Base-by-base conservation (phyloP, 148 eudicot genomes). In the Camellia lanceoleosa region DNA sequence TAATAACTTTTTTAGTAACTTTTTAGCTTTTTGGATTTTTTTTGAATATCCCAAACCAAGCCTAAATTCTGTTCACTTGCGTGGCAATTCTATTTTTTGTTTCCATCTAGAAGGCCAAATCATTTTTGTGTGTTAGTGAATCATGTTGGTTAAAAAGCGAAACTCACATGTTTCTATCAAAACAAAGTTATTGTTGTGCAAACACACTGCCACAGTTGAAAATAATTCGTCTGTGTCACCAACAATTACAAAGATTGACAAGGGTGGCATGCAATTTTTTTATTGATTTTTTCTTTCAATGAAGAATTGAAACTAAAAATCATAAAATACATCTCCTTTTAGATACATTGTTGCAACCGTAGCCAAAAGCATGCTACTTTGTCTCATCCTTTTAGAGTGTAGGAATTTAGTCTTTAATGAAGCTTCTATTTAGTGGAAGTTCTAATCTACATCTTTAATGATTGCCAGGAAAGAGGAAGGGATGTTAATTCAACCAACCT, bases 401-500 rank as follows among this genome's bases (percentile, higher is more conserved):
- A 18, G 65, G 68, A 75, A 43, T 13, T 16, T n/a, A 13, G 5
- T 60, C 0, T 70, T 43, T 44, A 2, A 46, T 18, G 55, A 60
- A 5, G 43, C 8, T 76, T 76, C 59, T 6, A 3, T 43, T 4
- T 15, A 4, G 42, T 62, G 10, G 7, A 12, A 65, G 55, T 61
- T 44, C 54, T 19, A 60, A 75, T 19, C 2, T 55, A 23, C 20
- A 63, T 66, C 11, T 49, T 47, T 23, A 14, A 59, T 68, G 51
- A 20, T 83, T 51, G 51, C 61, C 82, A 87, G 89, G 83, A 93
- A 93, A 83, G 98, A 95, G 83, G 93, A 88, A 88, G 93, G 93
- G 43, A 82, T 91, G 81, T 66, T 90, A 71, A 79, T 82, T 38
- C 76, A 85, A 30, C 92, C 97, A 80, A 92, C 97, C 47, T 95